Evolutionary conservation across 768 basidiomycete species (phyloP).

Genomic region (Hypholoma sublateritium): DNA sequence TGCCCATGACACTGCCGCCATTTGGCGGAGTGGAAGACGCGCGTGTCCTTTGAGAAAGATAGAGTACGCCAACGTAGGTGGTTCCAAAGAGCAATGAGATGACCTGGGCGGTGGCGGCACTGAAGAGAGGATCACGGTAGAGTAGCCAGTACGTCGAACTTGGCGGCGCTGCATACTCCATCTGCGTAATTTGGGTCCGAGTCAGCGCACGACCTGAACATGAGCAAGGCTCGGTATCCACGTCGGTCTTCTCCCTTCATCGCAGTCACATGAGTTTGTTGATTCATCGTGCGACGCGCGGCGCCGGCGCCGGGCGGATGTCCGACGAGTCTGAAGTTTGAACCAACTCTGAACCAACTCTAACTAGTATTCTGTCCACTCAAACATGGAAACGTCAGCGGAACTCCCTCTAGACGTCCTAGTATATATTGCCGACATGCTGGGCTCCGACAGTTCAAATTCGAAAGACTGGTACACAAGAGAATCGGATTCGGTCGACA

Average conservation of each 20-base stretch:
- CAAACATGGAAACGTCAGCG: not conserved
- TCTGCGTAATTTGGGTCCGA: no score
- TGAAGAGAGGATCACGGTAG: constrained; percentile 17
- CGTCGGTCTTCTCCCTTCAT: no score
- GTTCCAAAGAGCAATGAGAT: constrained; percentile 60
- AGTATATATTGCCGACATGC: not conserved
- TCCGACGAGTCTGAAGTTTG: no score
- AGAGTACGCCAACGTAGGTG: constrained; percentile 83
- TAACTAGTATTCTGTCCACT: no score
- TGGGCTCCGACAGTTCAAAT: not conserved
- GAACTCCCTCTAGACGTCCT: not conserved
- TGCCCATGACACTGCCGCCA: not conserved
- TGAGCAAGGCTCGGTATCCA: no score
- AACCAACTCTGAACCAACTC: no score
- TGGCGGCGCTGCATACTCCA: not conserved
- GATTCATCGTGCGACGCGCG: no score
- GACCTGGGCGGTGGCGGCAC: constrained; percentile 17
- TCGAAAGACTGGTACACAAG: no score
- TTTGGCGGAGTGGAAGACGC: constrained; percentile 41
- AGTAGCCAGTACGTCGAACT: constrained; percentile 6
- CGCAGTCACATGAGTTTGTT: no score
- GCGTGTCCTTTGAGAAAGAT: constrained; percentile 66
- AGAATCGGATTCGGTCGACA: no score
- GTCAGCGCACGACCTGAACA: no score
- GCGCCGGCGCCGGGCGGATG: no score